Base-by-base conservation (phyloP, 2,329 filamentous ascomycete genomes). In the Calonectria ilicicola region DNA sequence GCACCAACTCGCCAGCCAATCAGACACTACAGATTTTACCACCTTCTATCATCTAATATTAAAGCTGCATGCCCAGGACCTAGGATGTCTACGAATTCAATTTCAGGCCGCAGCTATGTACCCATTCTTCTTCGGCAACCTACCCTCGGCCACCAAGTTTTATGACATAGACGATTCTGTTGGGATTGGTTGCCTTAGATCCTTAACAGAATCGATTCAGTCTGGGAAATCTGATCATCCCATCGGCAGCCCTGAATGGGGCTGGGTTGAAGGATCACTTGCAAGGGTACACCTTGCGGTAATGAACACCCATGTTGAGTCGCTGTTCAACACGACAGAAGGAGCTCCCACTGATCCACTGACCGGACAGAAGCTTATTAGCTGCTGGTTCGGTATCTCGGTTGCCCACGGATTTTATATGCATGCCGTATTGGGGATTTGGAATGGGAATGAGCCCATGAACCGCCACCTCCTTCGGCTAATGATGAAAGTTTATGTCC, bases 341-440 rank as follows among this genome's bases (percentile, higher is more conserved):
- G 58, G 58, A n/a, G 58, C 38, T 15, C 58, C 38, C 2, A 19
- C 26, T 1, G 58, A 63, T 26, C 19, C 40, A 19, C 7, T 46
- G 2, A 46, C 38, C 15, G 58, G 40, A 19, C 38, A 63, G 38
- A 63, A 46, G 26, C 58, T 63, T 26, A 17, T 29, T 12, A 63
- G 38, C 58, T 44, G 38, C 19, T 63, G 58, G 58, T 44, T 70
- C 0, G 65, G 75, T 1, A 72, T 78, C 40, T 74, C 67, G 5
- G 64, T 70, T 10, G 71, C 77, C 2, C 72, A 62, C 0, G 65
- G 75, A 2, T 23, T 78, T 8, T 78, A 79, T 12, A 27, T 78
- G 21, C 60, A 79, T 12, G 69, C 70, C 5, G 72, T 76, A 1
- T 27, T 78, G 5, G 70, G 58, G 5, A 65, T 76, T 5, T 79